Conservation (phyloP, 768 basidiomycete genomes). For the Coprinopsis cinerea region DNA sequence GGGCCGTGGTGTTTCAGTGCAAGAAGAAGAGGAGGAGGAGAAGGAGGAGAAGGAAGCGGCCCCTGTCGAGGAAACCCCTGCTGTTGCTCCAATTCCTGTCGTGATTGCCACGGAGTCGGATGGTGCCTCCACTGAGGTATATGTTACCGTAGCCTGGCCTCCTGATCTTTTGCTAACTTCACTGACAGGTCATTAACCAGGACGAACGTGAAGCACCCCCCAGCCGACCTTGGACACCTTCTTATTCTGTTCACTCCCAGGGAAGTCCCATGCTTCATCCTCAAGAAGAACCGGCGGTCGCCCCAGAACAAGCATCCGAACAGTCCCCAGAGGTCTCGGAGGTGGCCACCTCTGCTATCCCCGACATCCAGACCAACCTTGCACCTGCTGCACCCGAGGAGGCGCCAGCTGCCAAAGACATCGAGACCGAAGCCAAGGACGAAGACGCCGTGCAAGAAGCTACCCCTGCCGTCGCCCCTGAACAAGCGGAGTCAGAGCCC, state of each 20-base stretch:
- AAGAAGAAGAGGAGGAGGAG: conserved; percentile 17
- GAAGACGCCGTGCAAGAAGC: no score
- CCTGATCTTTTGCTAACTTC: neutral
- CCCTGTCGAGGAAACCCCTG: conserved; percentile 2
- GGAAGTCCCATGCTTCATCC: conserved; percentile 17
- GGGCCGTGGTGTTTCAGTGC: conserved; percentile 23
- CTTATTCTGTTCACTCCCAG: conserved; percentile 37
- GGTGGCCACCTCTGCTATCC: neutral
- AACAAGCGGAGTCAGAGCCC: no score
- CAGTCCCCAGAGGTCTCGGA: neutral
- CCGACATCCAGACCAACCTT: no score
- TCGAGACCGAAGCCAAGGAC: no score
- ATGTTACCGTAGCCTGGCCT: neutral
- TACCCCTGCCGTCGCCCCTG: no score
- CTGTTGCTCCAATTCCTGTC: neutral
- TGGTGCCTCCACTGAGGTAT: neutral
- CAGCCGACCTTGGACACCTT: conserved; percentile 33
- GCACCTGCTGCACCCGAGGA: no score
- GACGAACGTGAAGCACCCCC: conserved; percentile 13
- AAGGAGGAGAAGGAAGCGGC: no score
- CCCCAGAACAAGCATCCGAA: conserved; percentile 3
- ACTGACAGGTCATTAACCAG: neutral
- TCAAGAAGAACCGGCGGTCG: neutral
- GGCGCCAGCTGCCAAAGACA: no score
- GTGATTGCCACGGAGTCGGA: neutral